Evolutionary conservation across 805 yeast genomes (phyloP), one percentile per base, ranked within the genome.

Genomic region (Henningerozyma blattae): DNA sequence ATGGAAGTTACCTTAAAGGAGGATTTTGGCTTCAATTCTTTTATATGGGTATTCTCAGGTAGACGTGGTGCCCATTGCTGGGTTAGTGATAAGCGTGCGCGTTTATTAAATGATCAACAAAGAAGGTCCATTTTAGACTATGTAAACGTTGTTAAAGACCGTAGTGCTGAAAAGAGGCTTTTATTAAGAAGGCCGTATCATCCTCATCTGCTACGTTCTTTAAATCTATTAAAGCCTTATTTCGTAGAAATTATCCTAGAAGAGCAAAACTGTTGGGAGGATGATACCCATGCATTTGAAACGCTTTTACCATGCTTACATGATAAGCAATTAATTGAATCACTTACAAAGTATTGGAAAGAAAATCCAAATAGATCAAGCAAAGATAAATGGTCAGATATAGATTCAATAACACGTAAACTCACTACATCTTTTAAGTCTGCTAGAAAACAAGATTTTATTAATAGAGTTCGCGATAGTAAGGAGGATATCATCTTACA

Each of bases 51-150:
- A 4, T 91, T 84, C 52, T 85, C 95, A 1, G 98, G 98, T 31
- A 80, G 98, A 66, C 82, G 98, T 70, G 98, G 98, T 57, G 94
- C 93, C 13, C 98, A 91, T 66, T 93, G 97, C 50, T 91, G 98
- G 98, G 69, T 91, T 17, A 82, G 94, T 57, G 98, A 91, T 53
- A 59, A 69, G 35, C 63, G 87, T 31, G 95, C 96, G 1, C 63
- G 96, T 36, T 47, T 54, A 2, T 57, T 91, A 40, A 80, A 73
- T 41, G 97, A 91, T 54, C 48, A 63, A 4, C 72, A 74, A 39
- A 71, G 98, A 48, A 67, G 79, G 46, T 75, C 94, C 3, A 70
- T 91, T 10, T 77, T 87, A 22, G 87, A 83, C 44, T 91, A 91
- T 53, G 56, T 91, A 53, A 89, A 84, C 45, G 77, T 87, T 1